Evolutionary conservation across 306 rosid species (phyloP), one percentile per base, ranked within the genome.

Genomic region (Quercus robur): DNA sequence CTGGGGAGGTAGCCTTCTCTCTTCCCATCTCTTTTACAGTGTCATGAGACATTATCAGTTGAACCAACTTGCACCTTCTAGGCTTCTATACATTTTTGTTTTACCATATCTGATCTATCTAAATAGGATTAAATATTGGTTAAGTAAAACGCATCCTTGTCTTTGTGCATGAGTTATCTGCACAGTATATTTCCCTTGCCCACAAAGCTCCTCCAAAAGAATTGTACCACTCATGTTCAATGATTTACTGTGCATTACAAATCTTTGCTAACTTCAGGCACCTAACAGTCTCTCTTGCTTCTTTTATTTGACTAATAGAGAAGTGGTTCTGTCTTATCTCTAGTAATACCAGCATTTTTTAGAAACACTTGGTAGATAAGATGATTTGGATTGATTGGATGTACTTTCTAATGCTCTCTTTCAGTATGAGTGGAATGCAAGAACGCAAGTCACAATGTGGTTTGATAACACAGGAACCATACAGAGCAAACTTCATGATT

Each of bases 351-450:
- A 17, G 49, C 49, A 66, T 66, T 18, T 66, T 31, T 15, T 38
- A 38, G 18, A 46, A 66, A 33, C 49, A 31, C 70, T 30, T 15
- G n/a, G 71, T 23, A 78, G 26, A 23, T 51, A 64, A 75, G 21
- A 33, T 28, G 18, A 57, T 46, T 13, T 7, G 20, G 78, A 26
- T 21, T 63, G 49, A 31, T 64, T 56, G 5, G 4, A 2, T 73
- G 10, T 56, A 56, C 19, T 17, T 68, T 38, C 54, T 23, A 44
- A 13, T 64, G 78, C 73, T 79, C 67, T 80, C 52, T 56, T 66
- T 21, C 90, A 95, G 98, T 89, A 95, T 41, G 98, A 95, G 86
- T 95, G 99, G 99, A 95, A 95, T 81, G 99, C 98, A 67, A 93
- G 96, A 82, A 93, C 97, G 0, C 99, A 93, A 82, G 94, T 94